Evolutionary conservation across 129 eudicot genomes (phyloP), one percentile per base, ranked within the genome.

Genomic region (Flaveria linearis): DNA sequence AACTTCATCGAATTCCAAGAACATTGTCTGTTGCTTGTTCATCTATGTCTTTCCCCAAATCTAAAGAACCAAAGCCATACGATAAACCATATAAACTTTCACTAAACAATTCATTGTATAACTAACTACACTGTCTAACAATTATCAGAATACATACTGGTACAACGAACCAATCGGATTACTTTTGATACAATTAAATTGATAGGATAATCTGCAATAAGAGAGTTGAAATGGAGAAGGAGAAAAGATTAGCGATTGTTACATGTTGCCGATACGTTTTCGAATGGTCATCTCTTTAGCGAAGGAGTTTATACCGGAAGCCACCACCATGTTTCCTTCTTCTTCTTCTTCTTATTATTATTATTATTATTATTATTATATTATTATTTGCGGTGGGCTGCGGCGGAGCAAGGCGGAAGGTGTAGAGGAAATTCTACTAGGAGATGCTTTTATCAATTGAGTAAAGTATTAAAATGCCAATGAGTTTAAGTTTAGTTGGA

Each of bases 281-380:
- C 98, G 77, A 69, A 93, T 88, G 47, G 87, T 84, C 89, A 93
- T 88, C 75, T 93, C 98, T 82, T 90, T 93, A 68, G 92, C 88
- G 63, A 90, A 93, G 65, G 91, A 55, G 64, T 87, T 93, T 41
- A 82, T 68, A 69, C 84, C 85, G 11, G 96, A 81, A 20, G 86
- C 88, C 73, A 82, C 95, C 89, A 86, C 97, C 98, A 93, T 87
- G 55, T 60, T 77, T 75, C 1, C 1, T 56, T 33, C 4, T 30
- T 30, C 4, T 2, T 30, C 4, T 30, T 30, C 28, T 25, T 20
- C 22, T 20, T 20, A 0, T 20, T 20, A 20, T 20, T 20, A 20
- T 20, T 20, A 0, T 20, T 20, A 20, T 20, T 20, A 20, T 20
- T 20, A 28, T 28, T 28, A 28, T 28, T 28, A 28, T 28, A 20